A percentile compares a stretch with the other conserved stretches of the same genome.
These are phyloP conservation scores for Fusarium sp. DNA, from an alignment of 2,329 filamentous ascomycete species.

Conservation along the genomic window DNA sequence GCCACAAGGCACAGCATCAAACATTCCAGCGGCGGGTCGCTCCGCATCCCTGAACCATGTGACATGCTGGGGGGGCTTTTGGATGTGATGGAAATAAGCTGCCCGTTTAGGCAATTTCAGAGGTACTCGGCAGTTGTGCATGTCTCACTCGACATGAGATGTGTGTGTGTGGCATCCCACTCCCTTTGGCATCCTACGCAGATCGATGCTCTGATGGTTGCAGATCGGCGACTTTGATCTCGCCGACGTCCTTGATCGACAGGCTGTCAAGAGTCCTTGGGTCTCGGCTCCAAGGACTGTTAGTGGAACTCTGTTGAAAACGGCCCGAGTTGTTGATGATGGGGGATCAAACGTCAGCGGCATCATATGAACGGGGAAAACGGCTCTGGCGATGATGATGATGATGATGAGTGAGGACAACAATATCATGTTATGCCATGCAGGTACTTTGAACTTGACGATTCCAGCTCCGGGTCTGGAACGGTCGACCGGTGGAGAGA, in stretches of 20 bases:
- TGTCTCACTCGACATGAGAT: slow-evolving; percentile 15
- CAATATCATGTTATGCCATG: slow-evolving; percentile 8
- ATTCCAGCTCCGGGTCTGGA: slow-evolving; percentile 9
- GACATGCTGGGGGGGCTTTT: slow-evolving; percentile 14
- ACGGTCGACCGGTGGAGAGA: slow-evolving; percentile 12
- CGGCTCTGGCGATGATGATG: background rate
- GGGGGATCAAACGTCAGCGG: slow-evolving; percentile 21
- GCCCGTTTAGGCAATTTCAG: slow-evolving; percentile 22
- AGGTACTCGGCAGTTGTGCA: slow-evolving; percentile 4
- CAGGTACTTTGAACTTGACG: background rate
- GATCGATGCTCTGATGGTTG: slow-evolving; percentile 21
- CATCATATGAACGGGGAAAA: background rate
- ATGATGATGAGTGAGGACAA: background rate
- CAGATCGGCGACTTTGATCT: slow-evolving; percentile 18
- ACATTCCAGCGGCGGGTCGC: slow-evolving; percentile 13
- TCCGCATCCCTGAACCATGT: slow-evolving; percentile 31
- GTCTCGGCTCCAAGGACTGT: background rate
- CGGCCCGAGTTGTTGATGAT: slow-evolving; percentile 21
- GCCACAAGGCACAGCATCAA: slow-evolving; percentile 13
- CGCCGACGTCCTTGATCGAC: slow-evolving; percentile 10
- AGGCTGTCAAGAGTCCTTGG: slow-evolving; percentile 13
- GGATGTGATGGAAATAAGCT: slow-evolving; percentile 19
- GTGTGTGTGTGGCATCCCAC: slow-evolving; percentile 3
- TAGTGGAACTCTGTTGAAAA: slow-evolving; percentile 32
- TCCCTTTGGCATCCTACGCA: slow-evolving; percentile 1